phyloP scores from a whole-genome alignment of 805 yeast genomes.

The Sporopachydermia lactativora region DNA sequence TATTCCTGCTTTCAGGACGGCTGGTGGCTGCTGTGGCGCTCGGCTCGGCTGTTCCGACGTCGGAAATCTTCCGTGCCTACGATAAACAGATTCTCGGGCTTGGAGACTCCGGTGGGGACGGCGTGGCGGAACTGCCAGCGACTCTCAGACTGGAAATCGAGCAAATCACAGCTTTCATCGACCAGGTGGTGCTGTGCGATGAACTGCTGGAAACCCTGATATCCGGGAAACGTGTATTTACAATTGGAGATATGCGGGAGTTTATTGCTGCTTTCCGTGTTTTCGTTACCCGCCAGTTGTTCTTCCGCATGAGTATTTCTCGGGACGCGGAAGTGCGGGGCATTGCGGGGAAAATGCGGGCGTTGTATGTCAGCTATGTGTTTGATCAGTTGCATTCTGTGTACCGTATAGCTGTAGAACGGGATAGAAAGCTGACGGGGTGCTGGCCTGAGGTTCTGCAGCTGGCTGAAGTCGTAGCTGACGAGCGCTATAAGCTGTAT shows the following conservation, averaged over 20 bases:
- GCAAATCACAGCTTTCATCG: neutral
- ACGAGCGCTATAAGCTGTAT: neutral
- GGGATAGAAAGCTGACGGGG: neutral
- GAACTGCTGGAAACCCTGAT: neutral
- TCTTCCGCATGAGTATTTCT: neutral
- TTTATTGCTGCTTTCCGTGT: neutral
- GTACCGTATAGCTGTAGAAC: neutral
- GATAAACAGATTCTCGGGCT: neutral
- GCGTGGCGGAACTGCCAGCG: neutral
- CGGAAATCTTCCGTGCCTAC: neutral
- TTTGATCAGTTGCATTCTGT: neutral
- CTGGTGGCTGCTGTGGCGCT: neutral
- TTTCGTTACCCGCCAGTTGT: neutral
- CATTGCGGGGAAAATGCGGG: neutral
- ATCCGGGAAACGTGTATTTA: neutral
- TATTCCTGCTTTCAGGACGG: neutral
- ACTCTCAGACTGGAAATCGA: neutral
- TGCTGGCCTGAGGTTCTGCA: neutral
- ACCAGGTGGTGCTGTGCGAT: neutral
- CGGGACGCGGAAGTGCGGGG: neutral
- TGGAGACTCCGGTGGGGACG: neutral
- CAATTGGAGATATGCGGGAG: neutral
- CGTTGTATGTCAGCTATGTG: neutral
- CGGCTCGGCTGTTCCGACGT: neutral
- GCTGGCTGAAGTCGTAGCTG: neutral